A percentile compares a stretch with the other conserved stretches of the same genome.
phyloP scores from a whole-genome alignment of 495 filamentous ascomycete genomes.

The Neurospora sublineolata region DNA sequence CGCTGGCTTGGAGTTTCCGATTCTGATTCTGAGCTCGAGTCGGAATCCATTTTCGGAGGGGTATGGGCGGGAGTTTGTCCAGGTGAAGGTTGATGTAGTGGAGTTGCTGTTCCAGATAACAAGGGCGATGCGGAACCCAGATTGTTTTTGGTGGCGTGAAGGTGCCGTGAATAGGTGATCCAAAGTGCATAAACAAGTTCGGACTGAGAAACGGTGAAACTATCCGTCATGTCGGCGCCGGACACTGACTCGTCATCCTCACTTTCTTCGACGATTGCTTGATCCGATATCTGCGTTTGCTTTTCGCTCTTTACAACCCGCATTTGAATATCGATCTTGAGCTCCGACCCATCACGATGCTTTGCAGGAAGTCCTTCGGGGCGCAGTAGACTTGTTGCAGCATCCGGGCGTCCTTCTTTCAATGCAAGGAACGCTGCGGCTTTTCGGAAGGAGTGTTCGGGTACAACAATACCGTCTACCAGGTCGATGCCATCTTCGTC shows the following conservation, averaged over 20 bases:
- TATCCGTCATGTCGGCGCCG: slow-evolving; percentile 14
- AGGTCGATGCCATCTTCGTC: slow-evolving; percentile 77
- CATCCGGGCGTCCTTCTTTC: slow-evolving; percentile 65
- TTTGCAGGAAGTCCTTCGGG: slow-evolving; percentile 73
- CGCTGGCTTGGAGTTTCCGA: slow-evolving; percentile 11
- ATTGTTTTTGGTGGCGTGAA: slow-evolving; percentile 58
- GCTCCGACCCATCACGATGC: slow-evolving; percentile 80
- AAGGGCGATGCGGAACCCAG: slow-evolving; percentile 46
- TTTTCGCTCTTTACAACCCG: slow-evolving; percentile 85
- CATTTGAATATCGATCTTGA: slow-evolving; percentile 91
- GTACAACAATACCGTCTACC: slow-evolving; percentile 90
- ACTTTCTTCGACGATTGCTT: slow-evolving; percentile 35
- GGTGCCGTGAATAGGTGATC: slow-evolving; percentile 90
- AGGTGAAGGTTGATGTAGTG: slow-evolving; percentile 65
- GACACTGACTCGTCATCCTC: slow-evolving; percentile 37
- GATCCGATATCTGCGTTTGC: slow-evolving; percentile 28
- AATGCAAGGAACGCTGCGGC: slow-evolving; percentile 74
- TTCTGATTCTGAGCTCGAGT: slow-evolving; percentile 21
- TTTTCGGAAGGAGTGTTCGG: slow-evolving; percentile 88
- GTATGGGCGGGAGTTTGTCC: slow-evolving; percentile 51
- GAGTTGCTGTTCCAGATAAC: slow-evolving; percentile 48
- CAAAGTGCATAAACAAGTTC: slow-evolving; percentile 91
- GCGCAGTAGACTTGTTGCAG: slow-evolving; percentile 62
- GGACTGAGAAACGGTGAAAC: slow-evolving; percentile 30
- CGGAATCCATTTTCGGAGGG: slow-evolving; percentile 40